Evolutionary conservation across 805 yeast species (phyloP), one percentile per base, ranked within the genome.

Genomic region (Wickerhamiella dianesei): DNA sequence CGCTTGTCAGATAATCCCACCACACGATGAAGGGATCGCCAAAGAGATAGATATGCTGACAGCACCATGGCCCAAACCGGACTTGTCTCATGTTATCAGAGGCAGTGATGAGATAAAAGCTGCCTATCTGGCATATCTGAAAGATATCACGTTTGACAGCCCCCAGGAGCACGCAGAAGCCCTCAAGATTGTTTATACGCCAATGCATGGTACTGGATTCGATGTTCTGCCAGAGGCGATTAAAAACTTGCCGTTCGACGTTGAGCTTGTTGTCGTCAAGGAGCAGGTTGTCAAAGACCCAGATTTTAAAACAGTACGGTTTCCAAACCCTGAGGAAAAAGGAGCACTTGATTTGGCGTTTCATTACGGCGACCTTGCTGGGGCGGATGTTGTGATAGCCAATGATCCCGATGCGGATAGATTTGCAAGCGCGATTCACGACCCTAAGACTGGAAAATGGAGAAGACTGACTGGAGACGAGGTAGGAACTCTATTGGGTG

Each of bases 391-490:
- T 25, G 89, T 89, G 1, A 56, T 89, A 2, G 95, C 96, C 1
- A 89, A 82, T 62, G 98, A 89, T 59, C 98, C 98, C 0, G 98
- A 89, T 64, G 98, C 97, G 0, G 98, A 89, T 62, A 70, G 98
- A 49, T 89, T 89, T 59, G 80, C 92, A 5, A 82, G 76, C 8
- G 95, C 95, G 0, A 73, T 82, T 17, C 77, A 74, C 53, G 45
- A 40, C n/a, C 47, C 52, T 3, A 55, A 51, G 2, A 45, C 53
- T 2, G 70, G 69, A 13, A 49, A 57, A 14, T 88, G 95, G 94
- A 66, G 63, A 47, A 96, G 88, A 62, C 65, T 89, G 45, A 80
- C 88, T 0, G 98, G 98, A 2, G 88, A 89, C 62, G 95, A 89
- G 60, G 72, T 89, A 43, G 98, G 97, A 0, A 75, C 76, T 50